Percentiles rank a stretch among this genome's conserved stretches.
phyloP scores from a whole-genome alignment of 306 rosid species.

The Vicia faba region DNA sequence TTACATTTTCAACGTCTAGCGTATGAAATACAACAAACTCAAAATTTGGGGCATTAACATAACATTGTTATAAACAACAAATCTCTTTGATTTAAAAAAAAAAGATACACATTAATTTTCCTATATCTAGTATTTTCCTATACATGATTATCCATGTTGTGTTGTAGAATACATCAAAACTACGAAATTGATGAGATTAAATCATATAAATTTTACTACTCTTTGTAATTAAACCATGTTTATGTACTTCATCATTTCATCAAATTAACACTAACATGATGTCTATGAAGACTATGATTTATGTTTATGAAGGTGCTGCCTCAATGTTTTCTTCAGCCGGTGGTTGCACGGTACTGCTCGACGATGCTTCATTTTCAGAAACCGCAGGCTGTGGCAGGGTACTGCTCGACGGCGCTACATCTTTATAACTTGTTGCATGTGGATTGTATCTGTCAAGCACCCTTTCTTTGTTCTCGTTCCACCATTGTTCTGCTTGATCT shows the following conservation, averaged over 20 bases:
- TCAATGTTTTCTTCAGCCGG: constrained; percentile 49
- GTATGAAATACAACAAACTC: too few relatives aligned
- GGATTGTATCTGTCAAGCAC: constrained; percentile 58
- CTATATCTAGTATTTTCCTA: constrained; percentile 18
- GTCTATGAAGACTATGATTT: constrained; percentile 34
- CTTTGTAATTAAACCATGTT: constrained; percentile 23
- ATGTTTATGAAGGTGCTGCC: constrained; percentile 40
- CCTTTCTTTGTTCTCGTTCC: constrained; percentile 77
- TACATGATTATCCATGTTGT: constrained; percentile 5
- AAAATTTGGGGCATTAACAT: neutral
- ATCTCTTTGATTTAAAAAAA: neutral
- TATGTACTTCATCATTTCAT: constrained; percentile 20
- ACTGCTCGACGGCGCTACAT: constrained; percentile 20
- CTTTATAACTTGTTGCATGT: constrained; percentile 23
- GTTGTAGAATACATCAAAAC: constrained; percentile 19
- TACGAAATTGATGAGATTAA: constrained; percentile 32
- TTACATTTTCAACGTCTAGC: too few relatives aligned
- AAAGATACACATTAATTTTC: neutral
- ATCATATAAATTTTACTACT: constrained; percentile 31
- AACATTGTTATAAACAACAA: constrained; percentile 6
- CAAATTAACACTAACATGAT: constrained; percentile 34
- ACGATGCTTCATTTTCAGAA: constrained; percentile 26
- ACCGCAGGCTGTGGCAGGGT: constrained; percentile 3
- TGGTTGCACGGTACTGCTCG: constrained; percentile 21
- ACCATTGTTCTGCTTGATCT: constrained; percentile 90